phyloP scores from a whole-genome alignment of 2,329 filamentous ascomycete genomes.

The Neofusicoccum umdonicola region DNA sequence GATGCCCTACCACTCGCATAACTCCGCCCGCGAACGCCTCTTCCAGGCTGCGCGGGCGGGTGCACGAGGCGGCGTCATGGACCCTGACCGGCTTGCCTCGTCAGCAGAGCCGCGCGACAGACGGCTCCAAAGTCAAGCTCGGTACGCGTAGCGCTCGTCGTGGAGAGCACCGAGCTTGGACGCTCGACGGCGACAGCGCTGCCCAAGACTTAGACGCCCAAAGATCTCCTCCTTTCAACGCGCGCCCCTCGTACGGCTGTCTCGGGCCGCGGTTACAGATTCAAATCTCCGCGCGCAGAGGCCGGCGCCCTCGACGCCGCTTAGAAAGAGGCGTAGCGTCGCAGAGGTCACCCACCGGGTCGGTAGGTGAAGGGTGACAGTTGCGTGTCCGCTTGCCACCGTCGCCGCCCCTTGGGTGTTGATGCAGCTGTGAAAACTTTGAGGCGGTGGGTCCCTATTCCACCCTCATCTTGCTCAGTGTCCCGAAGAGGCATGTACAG shows the following conservation, averaged over 20 bases:
- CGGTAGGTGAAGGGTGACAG: not conserved
- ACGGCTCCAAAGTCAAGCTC: not conserved
- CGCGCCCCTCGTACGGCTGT: slow-evolving; percentile 3
- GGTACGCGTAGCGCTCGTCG: not conserved
- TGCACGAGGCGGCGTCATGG: not conserved
- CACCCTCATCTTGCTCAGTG: not conserved
- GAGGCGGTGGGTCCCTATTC: slow-evolving; percentile 6
- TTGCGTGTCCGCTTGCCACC: slow-evolving; percentile 4
- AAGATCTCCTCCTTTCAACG: slow-evolving; percentile 8
- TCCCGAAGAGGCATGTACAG: not conserved
- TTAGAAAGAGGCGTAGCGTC: slow-evolving; percentile 9
- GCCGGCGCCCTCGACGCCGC: not conserved
- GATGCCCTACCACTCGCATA: not conserved
- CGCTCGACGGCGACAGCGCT: not conserved
- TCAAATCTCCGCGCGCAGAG: slow-evolving; percentile 12
- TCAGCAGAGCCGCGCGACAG: slow-evolving; percentile 1
- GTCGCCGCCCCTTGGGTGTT: slow-evolving; percentile 2
- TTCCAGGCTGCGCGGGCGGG: not conserved
- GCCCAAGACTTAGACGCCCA: slow-evolving; percentile 10
- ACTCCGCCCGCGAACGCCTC: not conserved
- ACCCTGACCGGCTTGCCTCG: not conserved
- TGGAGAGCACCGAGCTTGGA: not conserved
- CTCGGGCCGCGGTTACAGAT: slow-evolving; percentile 4
- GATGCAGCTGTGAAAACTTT: slow-evolving; percentile 3
- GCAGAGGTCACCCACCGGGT: not conserved